Percentiles rank a stretch among this genome's conserved stretches.
Evolutionary conservation across 1,284 basidiomycete genomes (phyloP).

Genomic region (Schizophyllum amplum): DNA sequence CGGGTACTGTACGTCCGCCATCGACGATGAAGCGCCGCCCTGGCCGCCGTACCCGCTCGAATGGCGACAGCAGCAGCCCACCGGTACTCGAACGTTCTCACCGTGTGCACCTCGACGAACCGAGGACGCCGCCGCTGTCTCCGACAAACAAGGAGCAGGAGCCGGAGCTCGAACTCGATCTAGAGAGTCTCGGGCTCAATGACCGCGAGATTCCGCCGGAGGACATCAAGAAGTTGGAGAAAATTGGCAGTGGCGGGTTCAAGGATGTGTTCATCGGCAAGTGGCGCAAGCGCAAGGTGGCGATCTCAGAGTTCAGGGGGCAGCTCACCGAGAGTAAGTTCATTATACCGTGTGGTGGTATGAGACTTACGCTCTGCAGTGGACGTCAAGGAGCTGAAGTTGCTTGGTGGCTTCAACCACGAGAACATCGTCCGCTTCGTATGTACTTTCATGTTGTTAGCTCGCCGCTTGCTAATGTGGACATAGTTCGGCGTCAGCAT

Average conservation of each 20-base stretch:
- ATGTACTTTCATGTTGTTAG: conserved; percentile 26
- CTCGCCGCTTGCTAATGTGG: conserved; percentile 4
- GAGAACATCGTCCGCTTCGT: conserved; percentile 98
- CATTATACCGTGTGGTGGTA: conserved; percentile 1
- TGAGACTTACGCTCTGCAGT: conserved; percentile 38
- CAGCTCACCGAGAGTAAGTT: conserved; percentile 87
- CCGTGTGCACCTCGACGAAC: conserved; percentile 55
- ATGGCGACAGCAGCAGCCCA: not conserved
- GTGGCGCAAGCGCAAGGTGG: conserved; percentile 79
- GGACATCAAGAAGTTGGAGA: conserved; percentile 87
- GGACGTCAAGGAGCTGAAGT: conserved; percentile 98
- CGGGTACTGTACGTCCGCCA: conserved; percentile 59
- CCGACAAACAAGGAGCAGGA: conserved; percentile 36
- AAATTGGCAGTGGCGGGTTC: conserved; percentile 97
- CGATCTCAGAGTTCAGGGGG: conserved; percentile 94
- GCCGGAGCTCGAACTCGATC: conserved; percentile 82
- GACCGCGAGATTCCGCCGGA: conserved; percentile 93
- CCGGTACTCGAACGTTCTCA: conserved; percentile 55
- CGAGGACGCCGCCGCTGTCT: conserved; percentile 52
- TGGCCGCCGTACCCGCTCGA: conserved; percentile 27
- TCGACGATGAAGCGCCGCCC: conserved; percentile 46
- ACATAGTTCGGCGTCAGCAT: conserved; percentile 86
- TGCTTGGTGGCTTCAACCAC: conserved; percentile 93
- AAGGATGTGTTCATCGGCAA: conserved; percentile 96
- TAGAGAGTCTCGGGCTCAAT: conserved; percentile 87